Conservation (phyloP, 495 filamentous ascomycete species). For the Hypoxylon cercidicola region DNA sequence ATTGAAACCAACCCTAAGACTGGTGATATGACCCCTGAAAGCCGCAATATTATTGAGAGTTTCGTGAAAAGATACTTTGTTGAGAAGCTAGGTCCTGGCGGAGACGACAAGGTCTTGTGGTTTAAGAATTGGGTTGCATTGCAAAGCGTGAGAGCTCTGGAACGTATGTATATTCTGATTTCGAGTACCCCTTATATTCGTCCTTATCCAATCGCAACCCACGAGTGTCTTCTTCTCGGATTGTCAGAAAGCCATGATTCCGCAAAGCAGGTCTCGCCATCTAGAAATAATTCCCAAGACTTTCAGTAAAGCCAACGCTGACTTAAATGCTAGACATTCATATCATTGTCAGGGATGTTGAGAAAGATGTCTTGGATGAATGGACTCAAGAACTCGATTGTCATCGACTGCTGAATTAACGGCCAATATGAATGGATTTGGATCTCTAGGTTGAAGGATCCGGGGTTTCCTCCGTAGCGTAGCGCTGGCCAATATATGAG, state of each 20-base stretch:
- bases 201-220: neutral
- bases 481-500: constrained; percentile 2
- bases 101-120: constrained; percentile 76
- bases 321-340: constrained; percentile 51
- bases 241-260: no score
- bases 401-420: constrained; percentile 39
- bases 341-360: constrained; percentile 71
- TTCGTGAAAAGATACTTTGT: constrained; percentile 78
- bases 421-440: no score
- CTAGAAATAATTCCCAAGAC: no score
- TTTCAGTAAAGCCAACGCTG: constrained; percentile 3
- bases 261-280: no score
- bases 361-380: constrained; percentile 65
- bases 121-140: constrained; percentile 94
- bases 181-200: constrained; percentile 62
- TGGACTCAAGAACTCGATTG: constrained; percentile 64
- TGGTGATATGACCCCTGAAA: constrained; percentile 80
- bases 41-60: constrained; percentile 65
- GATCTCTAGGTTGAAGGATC: neutral
- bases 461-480: neutral
- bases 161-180: constrained; percentile 61
- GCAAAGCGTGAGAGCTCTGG: constrained; percentile 84
- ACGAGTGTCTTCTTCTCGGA: neutral
- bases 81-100: constrained; percentile 60
- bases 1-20: constrained; percentile 64